phyloP scores from a whole-genome alignment of 2,329 filamentous ascomycete genomes.

The Ceratocystis alfenasii region DNA sequence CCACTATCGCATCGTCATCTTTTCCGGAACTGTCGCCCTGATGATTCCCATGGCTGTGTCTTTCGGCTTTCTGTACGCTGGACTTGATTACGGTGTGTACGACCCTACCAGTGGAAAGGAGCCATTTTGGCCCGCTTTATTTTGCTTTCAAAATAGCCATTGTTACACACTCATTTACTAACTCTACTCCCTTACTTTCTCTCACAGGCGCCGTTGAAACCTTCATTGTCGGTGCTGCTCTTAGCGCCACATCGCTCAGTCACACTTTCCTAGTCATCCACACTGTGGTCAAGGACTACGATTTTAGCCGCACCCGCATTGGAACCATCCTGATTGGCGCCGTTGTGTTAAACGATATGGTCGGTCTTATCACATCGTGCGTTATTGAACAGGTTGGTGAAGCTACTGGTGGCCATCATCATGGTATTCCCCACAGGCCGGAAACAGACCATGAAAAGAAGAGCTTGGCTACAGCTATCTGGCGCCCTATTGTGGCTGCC shows the following conservation, averaged over 20 bases:
- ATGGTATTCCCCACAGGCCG: constrained; percentile 21
- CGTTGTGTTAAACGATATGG: constrained; percentile 37
- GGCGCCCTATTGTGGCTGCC: constrained; percentile 32
- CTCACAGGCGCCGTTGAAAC: constrained; percentile 24
- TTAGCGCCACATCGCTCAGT: constrained; percentile 29
- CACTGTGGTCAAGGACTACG: constrained; percentile 28
- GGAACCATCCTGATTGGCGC: constrained; percentile 36
- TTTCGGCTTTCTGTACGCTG: constrained; percentile 34
- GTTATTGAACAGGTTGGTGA: constrained; percentile 26
- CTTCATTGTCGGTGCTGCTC: constrained; percentile 27
- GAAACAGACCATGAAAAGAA: not conserved
- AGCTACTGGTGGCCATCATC: constrained; percentile 22
- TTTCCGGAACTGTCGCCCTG: constrained; percentile 35
- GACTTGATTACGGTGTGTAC: constrained; percentile 31
- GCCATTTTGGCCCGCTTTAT: not conserved
- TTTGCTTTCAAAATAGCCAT: not conserved
- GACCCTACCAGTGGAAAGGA: not conserved
- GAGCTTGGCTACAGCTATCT: constrained; percentile 30
- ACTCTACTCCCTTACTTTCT: not conserved
- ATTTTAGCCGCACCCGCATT: constrained; percentile 34
- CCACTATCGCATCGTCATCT: constrained; percentile 34
- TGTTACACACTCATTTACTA: constrained; percentile 6
- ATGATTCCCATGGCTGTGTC: constrained; percentile 36
- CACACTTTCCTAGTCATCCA: constrained; percentile 30
- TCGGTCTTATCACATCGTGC: constrained; percentile 34